These are phyloP conservation scores for Solanum chilense DNA, from an alignment of 257 asterid species.

Conservation along the genomic window DNA sequence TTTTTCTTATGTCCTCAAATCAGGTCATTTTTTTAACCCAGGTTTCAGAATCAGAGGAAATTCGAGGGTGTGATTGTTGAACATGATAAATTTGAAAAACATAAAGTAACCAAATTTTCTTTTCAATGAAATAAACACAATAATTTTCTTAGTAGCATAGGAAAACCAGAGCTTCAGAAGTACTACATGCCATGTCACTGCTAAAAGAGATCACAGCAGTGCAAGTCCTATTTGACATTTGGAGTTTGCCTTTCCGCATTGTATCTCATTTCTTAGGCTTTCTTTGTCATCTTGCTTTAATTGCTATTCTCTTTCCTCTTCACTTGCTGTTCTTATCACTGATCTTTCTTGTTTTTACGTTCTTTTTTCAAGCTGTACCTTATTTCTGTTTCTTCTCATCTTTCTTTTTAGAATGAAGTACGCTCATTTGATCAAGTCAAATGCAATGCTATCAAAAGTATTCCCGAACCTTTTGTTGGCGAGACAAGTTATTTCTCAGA, in stretches of 20 bases:
- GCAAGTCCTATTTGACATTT: background rate
- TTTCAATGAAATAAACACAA: background rate
- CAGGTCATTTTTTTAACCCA: background rate
- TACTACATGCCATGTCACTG: background rate
- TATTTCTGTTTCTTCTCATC: background rate
- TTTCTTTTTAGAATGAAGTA: conserved; percentile 15
- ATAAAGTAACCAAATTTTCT: background rate
- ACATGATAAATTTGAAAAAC: background rate
- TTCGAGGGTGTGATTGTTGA: background rate
- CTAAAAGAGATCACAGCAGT: background rate
- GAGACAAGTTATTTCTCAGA: conserved; percentile 78
- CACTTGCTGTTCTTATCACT: background rate
- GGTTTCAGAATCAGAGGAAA: background rate
- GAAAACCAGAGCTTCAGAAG: background rate
- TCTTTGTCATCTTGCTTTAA: background rate
- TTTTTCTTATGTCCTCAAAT: background rate
- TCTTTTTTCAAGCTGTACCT: background rate
- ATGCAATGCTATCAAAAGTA: conserved; percentile 5
- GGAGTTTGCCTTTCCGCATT: background rate
- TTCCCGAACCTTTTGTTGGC: conserved; percentile 42
- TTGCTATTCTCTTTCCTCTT: background rate
- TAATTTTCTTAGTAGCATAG: background rate
- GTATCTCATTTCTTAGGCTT: background rate
- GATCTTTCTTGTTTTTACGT: background rate
- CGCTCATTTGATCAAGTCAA: conserved; percentile 10